phyloP scores from a whole-genome alignment of 2,329 filamentous ascomycete genomes.

The Fusarium sp. region DNA sequence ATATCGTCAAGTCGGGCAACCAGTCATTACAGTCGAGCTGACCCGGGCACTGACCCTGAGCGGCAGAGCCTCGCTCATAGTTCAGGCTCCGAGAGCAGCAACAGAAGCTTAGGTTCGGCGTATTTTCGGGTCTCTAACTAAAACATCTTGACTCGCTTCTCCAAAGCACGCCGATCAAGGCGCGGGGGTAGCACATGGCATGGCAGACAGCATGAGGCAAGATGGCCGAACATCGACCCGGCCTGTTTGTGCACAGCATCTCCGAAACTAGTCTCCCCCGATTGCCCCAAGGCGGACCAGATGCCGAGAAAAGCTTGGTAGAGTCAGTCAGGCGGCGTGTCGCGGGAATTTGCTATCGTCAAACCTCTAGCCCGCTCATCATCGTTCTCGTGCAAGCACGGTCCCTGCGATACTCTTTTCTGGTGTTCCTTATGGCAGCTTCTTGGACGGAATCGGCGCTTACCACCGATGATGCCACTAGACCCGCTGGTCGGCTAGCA shows the following conservation, averaged over 20 bases:
- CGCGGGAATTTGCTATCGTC: slow-evolving; percentile 21
- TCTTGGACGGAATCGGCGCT: slow-evolving; percentile 11
- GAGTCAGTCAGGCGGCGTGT: slow-evolving; percentile 26
- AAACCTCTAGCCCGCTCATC: background rate
- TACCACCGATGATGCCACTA: slow-evolving; percentile 9
- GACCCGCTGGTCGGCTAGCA: slow-evolving; percentile 19
- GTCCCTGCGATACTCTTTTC: background rate
- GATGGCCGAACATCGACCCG: slow-evolving; percentile 40
- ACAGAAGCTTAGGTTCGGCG: slow-evolving; percentile 25
- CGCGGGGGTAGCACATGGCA: slow-evolving; percentile 46
- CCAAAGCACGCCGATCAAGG: slow-evolving; percentile 39
- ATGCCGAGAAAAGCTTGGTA: slow-evolving; percentile 44
- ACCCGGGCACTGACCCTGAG: background rate
- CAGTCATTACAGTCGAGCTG: background rate
- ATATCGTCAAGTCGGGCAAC: background rate
- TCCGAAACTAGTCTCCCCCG: slow-evolving; percentile 38
- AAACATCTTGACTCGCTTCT: slow-evolving; percentile 30
- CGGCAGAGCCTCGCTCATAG: slow-evolving; percentile 10
- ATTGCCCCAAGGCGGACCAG: slow-evolving; percentile 31
- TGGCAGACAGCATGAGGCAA: slow-evolving; percentile 39
- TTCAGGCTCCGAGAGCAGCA: slow-evolving; percentile 14
- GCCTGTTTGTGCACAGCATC: slow-evolving; percentile 41
- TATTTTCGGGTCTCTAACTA: slow-evolving; percentile 38
- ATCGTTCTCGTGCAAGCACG: background rate
- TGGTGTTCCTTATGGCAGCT: slow-evolving; percentile 4